phyloP scores from a whole-genome alignment of 2,329 filamentous ascomycete genomes.

The Phyllosticta paracitricarpa region DNA sequence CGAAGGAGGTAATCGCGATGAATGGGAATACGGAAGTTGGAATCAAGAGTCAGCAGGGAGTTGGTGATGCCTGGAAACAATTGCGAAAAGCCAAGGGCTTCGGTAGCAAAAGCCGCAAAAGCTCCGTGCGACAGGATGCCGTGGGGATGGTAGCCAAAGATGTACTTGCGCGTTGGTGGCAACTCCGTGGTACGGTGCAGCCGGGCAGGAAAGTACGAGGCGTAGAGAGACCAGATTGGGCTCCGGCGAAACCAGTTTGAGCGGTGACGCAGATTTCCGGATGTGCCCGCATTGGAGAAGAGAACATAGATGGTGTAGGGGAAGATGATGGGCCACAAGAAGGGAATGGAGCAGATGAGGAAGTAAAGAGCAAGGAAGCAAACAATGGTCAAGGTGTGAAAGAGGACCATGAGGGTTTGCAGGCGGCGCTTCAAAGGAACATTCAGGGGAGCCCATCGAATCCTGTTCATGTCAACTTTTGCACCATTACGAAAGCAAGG shows the following conservation, averaged over 20 bases:
- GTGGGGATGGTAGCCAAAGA: slow-evolving; percentile 95
- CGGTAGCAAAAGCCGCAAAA: slow-evolving; percentile 82
- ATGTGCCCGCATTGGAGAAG: slow-evolving; percentile 65
- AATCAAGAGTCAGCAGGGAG: slow-evolving; percentile 84
- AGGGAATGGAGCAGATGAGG: slow-evolving; percentile 78
- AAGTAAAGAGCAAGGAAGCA: slow-evolving; percentile 66
- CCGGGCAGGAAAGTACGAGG: slow-evolving; percentile 80
- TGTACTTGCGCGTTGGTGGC: slow-evolving; percentile 77
- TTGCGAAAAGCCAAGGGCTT: slow-evolving; percentile 74
- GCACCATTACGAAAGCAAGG: background rate
- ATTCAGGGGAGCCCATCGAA: slow-evolving; percentile 81
- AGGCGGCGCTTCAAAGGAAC: slow-evolving; percentile 45
- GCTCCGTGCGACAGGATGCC: slow-evolving; percentile 97
- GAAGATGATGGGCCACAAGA: slow-evolving; percentile 73
- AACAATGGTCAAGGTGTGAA: slow-evolving; percentile 40
- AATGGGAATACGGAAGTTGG: slow-evolving; percentile 86
- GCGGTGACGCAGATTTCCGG: slow-evolving; percentile 65
- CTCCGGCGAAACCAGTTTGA: slow-evolving; percentile 64
- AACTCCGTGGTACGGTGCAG: slow-evolving; percentile 78
- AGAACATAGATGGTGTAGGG: slow-evolving; percentile 79
- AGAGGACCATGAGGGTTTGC: slow-evolving; percentile 39
- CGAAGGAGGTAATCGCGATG: slow-evolving; percentile 91
- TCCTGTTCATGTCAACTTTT: slow-evolving; percentile 32
- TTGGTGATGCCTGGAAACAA: slow-evolving; percentile 95
- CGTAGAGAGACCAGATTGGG: slow-evolving; percentile 78